Percentiles rank a stretch among this genome's conserved stretches.
phyloP scores from a whole-genome alignment of 2,329 filamentous ascomycete species.

The Colletotrichum noveboracense region DNA sequence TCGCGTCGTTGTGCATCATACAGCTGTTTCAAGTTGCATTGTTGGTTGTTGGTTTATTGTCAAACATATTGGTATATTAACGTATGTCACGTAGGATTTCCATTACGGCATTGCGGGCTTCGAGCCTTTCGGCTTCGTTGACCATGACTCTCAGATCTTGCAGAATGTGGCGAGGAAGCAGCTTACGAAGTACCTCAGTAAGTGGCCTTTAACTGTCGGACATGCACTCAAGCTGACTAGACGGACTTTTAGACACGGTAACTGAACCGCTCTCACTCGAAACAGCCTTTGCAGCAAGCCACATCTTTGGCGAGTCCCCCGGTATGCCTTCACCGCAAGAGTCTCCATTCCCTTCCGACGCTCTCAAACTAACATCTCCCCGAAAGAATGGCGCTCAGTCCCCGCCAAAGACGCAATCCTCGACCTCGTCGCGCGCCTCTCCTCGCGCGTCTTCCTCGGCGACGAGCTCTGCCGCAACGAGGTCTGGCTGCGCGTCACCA shows the following conservation, averaged over 20 bases:
- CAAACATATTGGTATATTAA: background rate
- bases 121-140: background rate
- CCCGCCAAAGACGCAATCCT: background rate
- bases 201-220: accelerated
- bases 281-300: background rate
- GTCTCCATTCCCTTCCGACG: no score
- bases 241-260: background rate
- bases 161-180: background rate
- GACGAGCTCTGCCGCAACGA: slow-evolving; percentile 47
- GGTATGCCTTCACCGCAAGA: no score
- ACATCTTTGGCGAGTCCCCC: background rate
- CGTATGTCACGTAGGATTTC: background rate
- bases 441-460: slow-evolving; percentile 54
- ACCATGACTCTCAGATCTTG: background rate
- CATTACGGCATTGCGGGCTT: background rate
- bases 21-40: accelerated
- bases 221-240: background rate
- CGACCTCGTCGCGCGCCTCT: slow-evolving; percentile 50
- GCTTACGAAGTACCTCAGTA: background rate
- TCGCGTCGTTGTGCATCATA: background rate
- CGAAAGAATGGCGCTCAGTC: slow-evolving; percentile 26
- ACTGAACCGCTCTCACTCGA: background rate
- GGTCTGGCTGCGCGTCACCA: slow-evolving; percentile 49
- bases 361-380: background rate
- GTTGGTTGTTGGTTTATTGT: background rate